These are phyloP conservation scores for Prunus kanzakura DNA, from an alignment of 306 rosid species.

Conservation along the genomic window DNA sequence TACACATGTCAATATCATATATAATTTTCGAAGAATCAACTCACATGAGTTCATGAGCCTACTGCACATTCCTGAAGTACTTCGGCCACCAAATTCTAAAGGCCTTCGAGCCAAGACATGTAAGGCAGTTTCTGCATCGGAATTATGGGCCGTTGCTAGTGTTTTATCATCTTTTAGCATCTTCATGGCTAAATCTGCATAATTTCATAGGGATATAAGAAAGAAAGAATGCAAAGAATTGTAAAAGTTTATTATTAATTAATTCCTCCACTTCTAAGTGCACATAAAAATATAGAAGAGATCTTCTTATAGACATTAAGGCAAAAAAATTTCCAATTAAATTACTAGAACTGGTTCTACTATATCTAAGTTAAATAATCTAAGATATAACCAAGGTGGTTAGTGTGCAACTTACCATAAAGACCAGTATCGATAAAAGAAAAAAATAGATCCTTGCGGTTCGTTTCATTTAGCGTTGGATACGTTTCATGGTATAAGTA, in stretches of 20 bases:
- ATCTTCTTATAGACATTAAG: too few species aligned
- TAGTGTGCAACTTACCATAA: not conserved
- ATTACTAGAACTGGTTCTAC: too few species aligned
- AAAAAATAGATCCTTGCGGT: not conserved
- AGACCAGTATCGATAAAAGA: conserved; percentile 2
- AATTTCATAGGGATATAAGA: not conserved
- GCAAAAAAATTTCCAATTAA: too few species aligned
- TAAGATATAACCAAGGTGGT: too few species aligned
- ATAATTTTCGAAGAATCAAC: not conserved
- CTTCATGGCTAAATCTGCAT: conserved; percentile 11
- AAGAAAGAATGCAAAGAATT: not conserved
- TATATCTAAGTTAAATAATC: too few species aligned
- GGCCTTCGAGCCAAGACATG: conserved; percentile 26
- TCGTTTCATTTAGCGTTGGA: too few species aligned
- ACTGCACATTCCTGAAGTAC: conserved; percentile 4
- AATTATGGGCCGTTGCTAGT: not conserved
- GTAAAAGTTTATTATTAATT: too few species aligned
- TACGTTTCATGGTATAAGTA: not conserved
- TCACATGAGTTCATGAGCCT: conserved; percentile 5
- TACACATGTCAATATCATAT: not conserved
- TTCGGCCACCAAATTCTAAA: not conserved
- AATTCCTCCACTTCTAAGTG: too few species aligned
- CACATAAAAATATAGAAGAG: too few species aligned
- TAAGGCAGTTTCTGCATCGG: not conserved
- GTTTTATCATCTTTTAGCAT: not conserved